These are phyloP conservation scores for Tylopilus sp. DNA, from an alignment of 1,284 basidiomycete species.

Conservation along the genomic window DNA sequence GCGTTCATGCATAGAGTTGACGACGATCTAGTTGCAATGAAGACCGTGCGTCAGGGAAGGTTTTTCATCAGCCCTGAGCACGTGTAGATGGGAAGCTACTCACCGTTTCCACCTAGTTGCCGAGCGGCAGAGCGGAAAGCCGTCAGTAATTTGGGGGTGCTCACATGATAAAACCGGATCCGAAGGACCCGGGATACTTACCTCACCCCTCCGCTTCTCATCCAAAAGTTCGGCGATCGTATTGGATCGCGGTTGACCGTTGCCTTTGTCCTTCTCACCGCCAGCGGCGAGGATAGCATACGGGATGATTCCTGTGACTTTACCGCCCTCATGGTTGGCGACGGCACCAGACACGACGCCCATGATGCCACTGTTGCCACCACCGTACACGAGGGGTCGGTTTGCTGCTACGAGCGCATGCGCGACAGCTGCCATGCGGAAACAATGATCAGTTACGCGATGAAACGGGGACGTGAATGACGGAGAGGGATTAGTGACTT, in stretches of 20 bases:
- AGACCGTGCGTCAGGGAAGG: constrained; percentile 9
- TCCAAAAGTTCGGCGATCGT: constrained; percentile 48
- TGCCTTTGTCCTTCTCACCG: constrained; percentile 67
- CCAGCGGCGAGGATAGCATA: constrained; percentile 76
- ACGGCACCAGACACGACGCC: constrained; percentile 83
- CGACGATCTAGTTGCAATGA: constrained; percentile 63
- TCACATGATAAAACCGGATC: constrained; percentile 6
- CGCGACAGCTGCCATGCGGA: constrained; percentile 69
- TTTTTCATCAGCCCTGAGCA: not conserved
- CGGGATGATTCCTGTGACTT: constrained; percentile 87
- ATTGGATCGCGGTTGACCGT: constrained; percentile 36
- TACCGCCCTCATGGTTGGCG: constrained; percentile 70
- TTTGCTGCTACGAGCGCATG: constrained; percentile 73
- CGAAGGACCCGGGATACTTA: constrained; percentile 34
- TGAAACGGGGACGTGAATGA: constrained; percentile 4
- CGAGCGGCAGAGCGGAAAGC: constrained; percentile 2
- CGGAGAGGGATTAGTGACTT: constrained; percentile 41
- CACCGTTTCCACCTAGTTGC: constrained; percentile 62
- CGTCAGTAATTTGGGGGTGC: constrained; percentile 19
- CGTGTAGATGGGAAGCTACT: constrained; percentile 32
- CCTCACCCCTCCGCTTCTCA: constrained; percentile 57
- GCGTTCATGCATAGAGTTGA: constrained; percentile 92
- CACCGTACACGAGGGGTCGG: constrained; percentile 87
- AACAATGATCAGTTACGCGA: constrained; percentile 6
- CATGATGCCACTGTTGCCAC: constrained; percentile 89